Evolutionary conservation across 148 eudicot species (phyloP), one percentile per base, ranked within the genome.

Genomic region (Talinum fruticosum): DNA sequence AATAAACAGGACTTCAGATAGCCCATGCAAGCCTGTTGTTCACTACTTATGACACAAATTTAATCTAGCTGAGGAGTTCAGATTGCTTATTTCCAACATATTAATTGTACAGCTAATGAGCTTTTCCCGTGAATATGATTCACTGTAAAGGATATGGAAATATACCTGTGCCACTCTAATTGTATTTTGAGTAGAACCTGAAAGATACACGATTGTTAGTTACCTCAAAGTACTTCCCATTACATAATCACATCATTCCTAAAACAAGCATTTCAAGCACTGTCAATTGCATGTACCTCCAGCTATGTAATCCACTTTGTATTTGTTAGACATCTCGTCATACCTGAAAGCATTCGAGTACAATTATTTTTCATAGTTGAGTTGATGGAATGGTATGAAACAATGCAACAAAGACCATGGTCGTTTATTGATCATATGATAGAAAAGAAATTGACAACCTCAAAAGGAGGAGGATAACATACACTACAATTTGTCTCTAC

Each of bases 141-240:
- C 29, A 7, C 30, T 4, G 16, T 23, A 24, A 76, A 41, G 45
- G 24, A 69, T 72, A 23, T 18, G 15, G 45, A 12, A 26, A 73
- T 67, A 67, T 84, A 96, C 99, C 93, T 96, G 99, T 45, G 97
- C 97, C 71, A 96, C 93, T 88, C 96, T 90, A 71, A 96, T 93
- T 26, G 99, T 85, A 77, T 96, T 96, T 75, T 96, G 99, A 53
- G 99, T 96, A 74, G 99, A 94, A 88, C 99, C 98, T 94, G 90
- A 62, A 14, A 37, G 3, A 67, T 62, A 32, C 36, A 19, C 62
- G 61, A 68, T 21, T 12, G 49, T n/a, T 62, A 36, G n/a, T 66
- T 35, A 5, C 19, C 29, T 47, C 8, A 71, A 19, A 67, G 26
- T 32, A 37, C 49, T 62, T 14, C 30, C 32, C 21, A 24, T 35